Base-by-base conservation (phyloP, 2,329 filamentous ascomycete species). In the Aspergillus terreus region DNA sequence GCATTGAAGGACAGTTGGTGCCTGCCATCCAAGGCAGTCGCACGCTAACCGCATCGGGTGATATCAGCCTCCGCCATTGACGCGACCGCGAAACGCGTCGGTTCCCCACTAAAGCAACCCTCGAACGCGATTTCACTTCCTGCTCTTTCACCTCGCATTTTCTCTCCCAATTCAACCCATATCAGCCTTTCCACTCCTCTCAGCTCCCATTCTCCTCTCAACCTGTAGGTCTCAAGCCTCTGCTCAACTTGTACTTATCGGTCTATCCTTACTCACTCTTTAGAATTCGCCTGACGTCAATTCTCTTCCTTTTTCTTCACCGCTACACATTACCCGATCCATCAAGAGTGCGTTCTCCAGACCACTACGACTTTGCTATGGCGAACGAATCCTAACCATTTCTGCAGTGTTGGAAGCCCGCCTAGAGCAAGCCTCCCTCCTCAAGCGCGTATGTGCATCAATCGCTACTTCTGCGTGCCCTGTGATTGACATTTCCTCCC, bases 331-430 rank as follows among this genome's bases (percentile, higher is more conserved):
- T 50, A 56, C 51, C 55, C 54, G 59, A 48, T 51, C 50, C 49
- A 47, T 54, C 65, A 68, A 65, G 48, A 69, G 67, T 70, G 55
- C 59, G 67, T 63, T 38, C 19, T 44, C 30, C 46, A 51, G 46
- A 36, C 46, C 44, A 27, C 27, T 27, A 45, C 49, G 48, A 27
- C 30, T 44, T 42, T n/a, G 4, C 10, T 6, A 23, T n/a, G 21
- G 48, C 19, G 40, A 17, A 42, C 10, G 14, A 41, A 35, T 21
- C 44, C 50, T 58, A 48, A 64, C 51, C 19, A 50, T 47, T 36
- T 27, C 33, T 54, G 45, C 63, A 84, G 81, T 97, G 92, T 85
- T 99, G 79, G 94, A 99, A 83, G 94, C 94, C 84, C 88, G 92
- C 77, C 83, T 99, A 75, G 88, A 94, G 73, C 92, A 97, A 82